Evolutionary conservation across 2,329 filamentous ascomycete species (phyloP).

Genomic region (Pseudohalonectria lignicola): DNA sequence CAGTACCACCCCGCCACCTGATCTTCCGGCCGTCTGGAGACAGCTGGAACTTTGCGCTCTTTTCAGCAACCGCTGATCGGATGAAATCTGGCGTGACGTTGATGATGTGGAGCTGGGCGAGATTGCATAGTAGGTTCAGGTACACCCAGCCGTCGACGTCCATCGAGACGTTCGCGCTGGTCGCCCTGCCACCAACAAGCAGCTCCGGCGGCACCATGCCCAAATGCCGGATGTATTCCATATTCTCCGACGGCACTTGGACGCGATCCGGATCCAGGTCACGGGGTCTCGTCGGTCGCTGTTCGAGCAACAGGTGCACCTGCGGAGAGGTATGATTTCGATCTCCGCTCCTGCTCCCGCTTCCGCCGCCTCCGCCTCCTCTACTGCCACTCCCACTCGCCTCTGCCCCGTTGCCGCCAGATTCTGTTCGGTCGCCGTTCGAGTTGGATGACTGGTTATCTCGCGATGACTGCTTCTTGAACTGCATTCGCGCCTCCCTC

Average conservation of each 20-base stretch:
- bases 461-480: conserved; percentile 28
- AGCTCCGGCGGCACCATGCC: conserved; percentile 53
- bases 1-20: conserved; percentile 62
- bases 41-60: conserved; percentile 66
- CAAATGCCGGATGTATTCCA: conserved; percentile 68
- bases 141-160: conserved; percentile 72
- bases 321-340: conserved; percentile 28
- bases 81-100: conserved; percentile 74
- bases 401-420: conserved; percentile 21
- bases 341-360: conserved; percentile 13
- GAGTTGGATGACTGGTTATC: conserved; percentile 37
- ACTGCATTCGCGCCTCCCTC: conserved; percentile 39
- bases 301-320: conserved; percentile 38
- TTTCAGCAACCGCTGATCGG: conserved; percentile 56
- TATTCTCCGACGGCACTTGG: conserved; percentile 66
- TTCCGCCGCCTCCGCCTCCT: conserved; percentile 15
- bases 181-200: conserved; percentile 27
- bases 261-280: conserved; percentile 71
- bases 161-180: conserved; percentile 36
- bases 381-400: conserved; percentile 4
- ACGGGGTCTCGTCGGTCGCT: conserved; percentile 64
- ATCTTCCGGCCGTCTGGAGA: conserved; percentile 70
- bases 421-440: conserved; percentile 34
- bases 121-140: conserved; percentile 66
- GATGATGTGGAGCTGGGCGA: conserved; percentile 77